Evolutionary conservation across 805 yeast species (phyloP).

Genomic region (Kuraishia molischiana): DNA sequence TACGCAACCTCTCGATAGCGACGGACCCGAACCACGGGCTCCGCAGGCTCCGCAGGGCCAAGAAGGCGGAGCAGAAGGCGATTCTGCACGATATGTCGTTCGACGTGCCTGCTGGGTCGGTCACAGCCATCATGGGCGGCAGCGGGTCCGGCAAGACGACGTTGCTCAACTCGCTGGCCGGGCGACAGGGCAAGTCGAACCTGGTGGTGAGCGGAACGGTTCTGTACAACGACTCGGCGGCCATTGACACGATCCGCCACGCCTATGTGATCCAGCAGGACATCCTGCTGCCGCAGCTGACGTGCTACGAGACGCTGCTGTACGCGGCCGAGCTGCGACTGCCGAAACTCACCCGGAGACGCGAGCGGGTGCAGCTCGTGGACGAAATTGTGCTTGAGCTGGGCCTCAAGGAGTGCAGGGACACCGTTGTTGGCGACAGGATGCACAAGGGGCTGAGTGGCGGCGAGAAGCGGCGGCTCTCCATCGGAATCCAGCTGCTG

Average conservation of each 20-base stretch:
- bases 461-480: conserved; percentile 72
- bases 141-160: conserved; percentile 88
- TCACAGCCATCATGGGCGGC: conserved; percentile 81
- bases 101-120: conserved; percentile 46
- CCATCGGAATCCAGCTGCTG: conserved; percentile 69
- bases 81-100: conserved; percentile 45
- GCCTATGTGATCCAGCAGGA: conserved; percentile 78
- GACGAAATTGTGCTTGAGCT: conserved; percentile 52
- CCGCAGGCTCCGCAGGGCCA: neutral
- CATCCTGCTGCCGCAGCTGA: conserved; percentile 56
- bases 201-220: conserved; percentile 28
- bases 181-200: conserved; percentile 28
- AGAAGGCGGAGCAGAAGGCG: conserved; percentile 13
- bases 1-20: neutral
- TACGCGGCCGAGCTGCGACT: conserved; percentile 67
- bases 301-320: conserved; percentile 60
- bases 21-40: neutral
- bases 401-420: conserved; percentile 54
- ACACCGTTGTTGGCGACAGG: conserved; percentile 47
- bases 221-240: conserved; percentile 25
- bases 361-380: conserved; percentile 39
- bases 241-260: conserved; percentile 20
- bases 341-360: conserved; percentile 31
- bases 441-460: conserved; percentile 62
- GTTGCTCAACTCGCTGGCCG: conserved; percentile 54